Conservation (phyloP, 148 eudicot species). For the Spergularia bocconei region DNA sequence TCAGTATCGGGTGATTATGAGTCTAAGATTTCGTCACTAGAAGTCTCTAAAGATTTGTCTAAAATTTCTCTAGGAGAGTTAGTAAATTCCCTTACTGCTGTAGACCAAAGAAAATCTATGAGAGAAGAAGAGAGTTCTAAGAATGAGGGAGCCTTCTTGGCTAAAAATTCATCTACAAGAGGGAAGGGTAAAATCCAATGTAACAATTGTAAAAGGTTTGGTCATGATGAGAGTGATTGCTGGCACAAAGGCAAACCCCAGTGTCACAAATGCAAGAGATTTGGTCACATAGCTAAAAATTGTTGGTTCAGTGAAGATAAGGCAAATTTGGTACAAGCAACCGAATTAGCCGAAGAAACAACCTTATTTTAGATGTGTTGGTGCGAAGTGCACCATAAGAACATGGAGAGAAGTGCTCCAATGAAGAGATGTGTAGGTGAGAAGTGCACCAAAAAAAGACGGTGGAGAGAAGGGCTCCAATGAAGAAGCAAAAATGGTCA, state of each 20-base stretch:
- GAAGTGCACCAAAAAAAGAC: neutral
- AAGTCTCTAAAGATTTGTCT: too few relatives aligned
- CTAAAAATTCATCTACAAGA: neutral
- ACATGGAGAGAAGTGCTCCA: neutral
- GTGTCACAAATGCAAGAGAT: neutral
- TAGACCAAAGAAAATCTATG: too few relatives aligned
- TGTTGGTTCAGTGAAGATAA: neutral
- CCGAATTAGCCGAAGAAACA: neutral
- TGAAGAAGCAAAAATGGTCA: too few relatives aligned
- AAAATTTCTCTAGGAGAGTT: too few relatives aligned
- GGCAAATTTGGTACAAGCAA: neutral
- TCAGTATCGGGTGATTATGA: too few relatives aligned
- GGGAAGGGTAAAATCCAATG: neutral
- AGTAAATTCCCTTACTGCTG: too few relatives aligned
- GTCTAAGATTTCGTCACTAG: too few relatives aligned
- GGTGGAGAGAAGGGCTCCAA: neutral
- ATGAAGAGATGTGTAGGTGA: neutral
- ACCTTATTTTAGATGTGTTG: neutral
- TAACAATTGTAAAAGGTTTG: neutral
- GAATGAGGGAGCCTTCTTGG: neutral
- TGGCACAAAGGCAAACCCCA: neutral
- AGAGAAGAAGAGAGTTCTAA: too few relatives aligned
- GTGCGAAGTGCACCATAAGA: neutral
- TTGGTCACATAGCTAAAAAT: neutral
- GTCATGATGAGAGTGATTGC: neutral